Conservation (phyloP, 2,329 filamentous ascomycete genomes). For the Rutstroemia sydowiana region DNA sequence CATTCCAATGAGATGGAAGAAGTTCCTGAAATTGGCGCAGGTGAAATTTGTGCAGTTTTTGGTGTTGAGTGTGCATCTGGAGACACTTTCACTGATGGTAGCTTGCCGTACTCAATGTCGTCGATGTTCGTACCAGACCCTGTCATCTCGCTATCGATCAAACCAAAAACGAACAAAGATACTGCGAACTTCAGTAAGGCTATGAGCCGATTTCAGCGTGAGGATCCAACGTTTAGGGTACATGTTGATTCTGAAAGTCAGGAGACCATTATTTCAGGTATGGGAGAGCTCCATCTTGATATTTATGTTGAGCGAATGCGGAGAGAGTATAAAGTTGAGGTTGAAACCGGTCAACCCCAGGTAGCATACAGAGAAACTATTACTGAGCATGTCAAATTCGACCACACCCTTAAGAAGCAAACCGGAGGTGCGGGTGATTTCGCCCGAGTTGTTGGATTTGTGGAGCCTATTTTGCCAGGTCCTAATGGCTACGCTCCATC, state of each 20-base stretch:
- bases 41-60: constrained; percentile 97
- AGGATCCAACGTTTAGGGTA: constrained; percentile 95
- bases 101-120: constrained; percentile 88
- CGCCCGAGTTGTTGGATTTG: constrained; percentile 82
- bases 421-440: constrained; percentile 93
- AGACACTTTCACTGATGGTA: constrained; percentile 94
- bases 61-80: constrained; percentile 96
- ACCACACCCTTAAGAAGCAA: constrained; percentile 92
- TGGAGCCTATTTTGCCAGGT: constrained; percentile 65
- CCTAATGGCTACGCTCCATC: constrained; percentile 55
- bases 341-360: constrained; percentile 89
- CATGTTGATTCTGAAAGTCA: constrained; percentile 87
- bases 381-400: constrained; percentile 70
- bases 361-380: constrained; percentile 97
- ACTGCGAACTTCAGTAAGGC: constrained; percentile 94
- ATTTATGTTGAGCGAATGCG: constrained; percentile 97
- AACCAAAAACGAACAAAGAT: constrained; percentile 88
- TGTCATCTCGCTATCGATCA: constrained; percentile 96
- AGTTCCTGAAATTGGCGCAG: constrained; percentile 82
- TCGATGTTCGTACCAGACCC: constrained; percentile 98
- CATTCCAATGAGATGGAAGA: constrained; percentile 99
- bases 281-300: constrained; percentile 95
- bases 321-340: constrained; percentile 94
- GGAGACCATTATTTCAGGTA: constrained; percentile 96
- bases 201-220: constrained; percentile 96